Evolutionary conservation across 768 basidiomycete genomes (phyloP), one percentile per base, ranked within the genome.

Genomic region (Tylopilus intermedius): DNA sequence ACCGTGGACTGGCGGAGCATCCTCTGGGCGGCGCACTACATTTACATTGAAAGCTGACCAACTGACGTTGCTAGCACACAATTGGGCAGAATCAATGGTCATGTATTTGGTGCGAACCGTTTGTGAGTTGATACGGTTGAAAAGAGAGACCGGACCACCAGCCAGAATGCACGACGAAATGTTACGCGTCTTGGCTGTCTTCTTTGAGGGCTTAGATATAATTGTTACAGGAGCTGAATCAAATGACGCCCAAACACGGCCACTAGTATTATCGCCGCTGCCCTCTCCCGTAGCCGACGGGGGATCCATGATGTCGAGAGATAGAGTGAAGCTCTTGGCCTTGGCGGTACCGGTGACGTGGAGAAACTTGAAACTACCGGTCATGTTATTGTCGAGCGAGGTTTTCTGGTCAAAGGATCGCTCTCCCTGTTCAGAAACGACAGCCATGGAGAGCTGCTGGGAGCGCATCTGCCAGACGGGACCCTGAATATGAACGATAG

Each of bases 31-130:
- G 49, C 84, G 86, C 45, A 93, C 80, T 51, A 95, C 88, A 67
- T 91, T 91, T 64, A 95, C 89, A 64, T 87, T 91, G 75, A 95
- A 94, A 33, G 94, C 92, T 51, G 91, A 91, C 94, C 93, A 95
- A 43, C 87, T 79, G 58, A 89, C 76, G 66, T 92, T 93, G 69
- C 88, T 91, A n/a, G 92, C 90, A 71, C 87, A 88, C 53, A 92
- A 73, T 64, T 85, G 83, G 47, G 80, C 83, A 60, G 84, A 81
- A 60, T 94, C 91, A 67, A 94, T 86, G 50, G 89, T 90, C 90
- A 97, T 93, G 71, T 94, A 97, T 75, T 95, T 95, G 52, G 94
- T 96, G 65, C 94, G 86, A 54, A 95, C 93, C 37, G 94, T 93
- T 72, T 97, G 94, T 13, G 90, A 90, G 71, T 95, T 94, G 78